These are phyloP conservation scores for Dissophora globulifera DNA, from an alignment of 192 early-diverging fungal species.

Conservation along the genomic window DNA sequence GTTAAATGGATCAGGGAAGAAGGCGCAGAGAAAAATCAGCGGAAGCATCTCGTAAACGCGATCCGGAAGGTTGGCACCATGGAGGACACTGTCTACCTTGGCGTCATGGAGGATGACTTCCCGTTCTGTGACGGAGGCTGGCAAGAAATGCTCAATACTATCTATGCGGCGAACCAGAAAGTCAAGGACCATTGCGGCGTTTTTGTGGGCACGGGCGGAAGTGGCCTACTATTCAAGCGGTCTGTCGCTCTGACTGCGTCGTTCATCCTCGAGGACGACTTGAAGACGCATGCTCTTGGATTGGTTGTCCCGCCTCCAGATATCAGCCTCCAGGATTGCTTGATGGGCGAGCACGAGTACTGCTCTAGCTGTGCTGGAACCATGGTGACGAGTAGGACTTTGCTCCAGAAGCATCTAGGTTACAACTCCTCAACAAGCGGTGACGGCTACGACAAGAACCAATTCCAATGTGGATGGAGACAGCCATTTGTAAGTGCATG, in stretches of 20 bases:
- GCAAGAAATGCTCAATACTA: constrained; percentile 60
- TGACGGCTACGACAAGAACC: constrained; percentile 58
- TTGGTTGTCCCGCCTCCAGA: constrained; percentile 56
- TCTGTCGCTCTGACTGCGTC: constrained; percentile 46
- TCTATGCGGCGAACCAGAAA: constrained; percentile 56
- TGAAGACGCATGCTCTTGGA: constrained; percentile 1
- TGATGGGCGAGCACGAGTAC: constrained; percentile 57
- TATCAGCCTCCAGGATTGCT: constrained; percentile 64
- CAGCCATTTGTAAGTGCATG: constrained; percentile 63
- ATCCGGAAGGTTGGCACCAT: constrained; percentile 42
- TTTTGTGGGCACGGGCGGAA: constrained; percentile 68
- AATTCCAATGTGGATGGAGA: constrained; percentile 69
- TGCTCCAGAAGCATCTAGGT: constrained; percentile 65
- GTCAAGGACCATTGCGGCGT: constrained; percentile 63
- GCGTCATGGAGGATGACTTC: constrained; percentile 65
- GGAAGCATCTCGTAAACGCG: constrained; percentile 59
- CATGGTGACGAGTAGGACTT: constrained; percentile 59
- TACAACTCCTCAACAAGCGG: constrained; percentile 64
- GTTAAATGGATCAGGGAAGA: constrained; percentile 59
- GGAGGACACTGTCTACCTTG: constrained; percentile 56
- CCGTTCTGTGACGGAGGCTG: constrained; percentile 61
- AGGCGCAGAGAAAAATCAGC: constrained; percentile 60
- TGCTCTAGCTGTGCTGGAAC: constrained; percentile 55
- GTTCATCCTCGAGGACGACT: constrained; percentile 36
- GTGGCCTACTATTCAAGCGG: constrained; percentile 50